A percentile compares a stretch with the other conserved stretches of the same genome.
Conservation (phyloP, 345 rosid species). For the Populus ilicifolia region DNA sequence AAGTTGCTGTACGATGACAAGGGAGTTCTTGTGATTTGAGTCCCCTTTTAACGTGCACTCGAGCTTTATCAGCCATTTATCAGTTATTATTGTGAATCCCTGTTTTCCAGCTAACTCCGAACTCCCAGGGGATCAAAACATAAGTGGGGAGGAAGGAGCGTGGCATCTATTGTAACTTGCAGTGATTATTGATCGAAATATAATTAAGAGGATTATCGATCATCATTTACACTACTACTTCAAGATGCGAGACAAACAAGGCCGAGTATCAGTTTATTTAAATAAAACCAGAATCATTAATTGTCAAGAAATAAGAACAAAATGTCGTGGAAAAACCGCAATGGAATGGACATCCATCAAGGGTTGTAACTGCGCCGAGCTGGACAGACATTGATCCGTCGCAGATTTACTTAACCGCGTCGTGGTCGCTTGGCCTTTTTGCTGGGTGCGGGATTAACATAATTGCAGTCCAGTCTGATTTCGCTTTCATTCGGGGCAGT, state of each 20-base stretch:
- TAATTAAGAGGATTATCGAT: neutral
- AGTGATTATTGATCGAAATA: neutral
- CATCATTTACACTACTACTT: neutral
- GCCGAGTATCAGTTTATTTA: neutral
- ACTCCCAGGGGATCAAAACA: neutral
- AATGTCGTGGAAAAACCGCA: neutral
- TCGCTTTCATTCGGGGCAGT: slow-evolving; percentile 32
- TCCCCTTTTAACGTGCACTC: neutral
- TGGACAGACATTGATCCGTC: neutral
- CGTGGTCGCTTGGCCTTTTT: neutral
- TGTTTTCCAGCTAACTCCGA: neutral
- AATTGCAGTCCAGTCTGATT: slow-evolving; percentile 44
- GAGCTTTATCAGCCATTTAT: neutral
- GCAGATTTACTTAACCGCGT: neutral
- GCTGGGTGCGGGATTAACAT: slow-evolving; percentile 5
- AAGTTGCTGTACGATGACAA: neutral
- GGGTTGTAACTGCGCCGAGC: neutral
- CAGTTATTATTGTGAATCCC: neutral
- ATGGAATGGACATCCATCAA: neutral
- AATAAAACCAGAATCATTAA: neutral
- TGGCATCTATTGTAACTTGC: too few species aligned
- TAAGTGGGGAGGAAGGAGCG: neutral
- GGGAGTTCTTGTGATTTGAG: neutral
- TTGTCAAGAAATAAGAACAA: neutral
- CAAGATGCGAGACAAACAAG: neutral